These are phyloP conservation scores for Lipomyces chichibuensis DNA, from an alignment of 805 yeast species.

Conservation along the genomic window DNA sequence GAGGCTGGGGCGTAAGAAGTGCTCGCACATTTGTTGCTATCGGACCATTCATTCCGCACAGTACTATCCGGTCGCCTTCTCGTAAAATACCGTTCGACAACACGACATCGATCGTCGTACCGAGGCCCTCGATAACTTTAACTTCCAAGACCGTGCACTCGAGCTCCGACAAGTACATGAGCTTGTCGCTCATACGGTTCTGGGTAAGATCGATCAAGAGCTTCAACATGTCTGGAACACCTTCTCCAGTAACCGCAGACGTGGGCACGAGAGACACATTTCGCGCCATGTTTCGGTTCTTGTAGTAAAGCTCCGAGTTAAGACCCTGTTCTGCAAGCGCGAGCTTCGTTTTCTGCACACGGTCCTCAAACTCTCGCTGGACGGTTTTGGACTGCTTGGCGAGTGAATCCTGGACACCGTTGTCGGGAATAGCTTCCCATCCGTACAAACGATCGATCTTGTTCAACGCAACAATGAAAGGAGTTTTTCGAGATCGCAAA, in stretches of 20 bases:
- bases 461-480: conserved; percentile 94
- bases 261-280: conserved; percentile 97
- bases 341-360: conserved; percentile 80
- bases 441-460: conserved; percentile 96
- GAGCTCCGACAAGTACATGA: conserved; percentile 89
- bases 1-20: conserved; percentile 93
- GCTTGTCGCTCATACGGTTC: conserved; percentile 97
- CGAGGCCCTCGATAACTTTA: conserved; percentile 96
- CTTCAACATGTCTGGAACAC: conserved; percentile 98
- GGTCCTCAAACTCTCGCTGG: conserved; percentile 86
- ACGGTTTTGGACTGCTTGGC: conserved; percentile 81
- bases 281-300: conserved; percentile 89
- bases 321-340: conserved; percentile 96
- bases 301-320: conserved; percentile 94
- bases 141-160: conserved; percentile 98
- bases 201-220: conserved; percentile 92
- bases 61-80: conserved; percentile 93
- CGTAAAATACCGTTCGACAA: conserved; percentile 92
- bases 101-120: conserved; percentile 97
- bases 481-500: conserved; percentile 95
- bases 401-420: conserved; percentile 93
- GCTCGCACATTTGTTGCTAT: conserved; percentile 96
- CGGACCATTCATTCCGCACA: conserved; percentile 98
- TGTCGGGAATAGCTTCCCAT: conserved; percentile 89
- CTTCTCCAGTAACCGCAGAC: conserved; percentile 99